Base-by-base conservation (phyloP, 371 early-diverging fungal species). In the Vairimorpha ceranae region DNA sequence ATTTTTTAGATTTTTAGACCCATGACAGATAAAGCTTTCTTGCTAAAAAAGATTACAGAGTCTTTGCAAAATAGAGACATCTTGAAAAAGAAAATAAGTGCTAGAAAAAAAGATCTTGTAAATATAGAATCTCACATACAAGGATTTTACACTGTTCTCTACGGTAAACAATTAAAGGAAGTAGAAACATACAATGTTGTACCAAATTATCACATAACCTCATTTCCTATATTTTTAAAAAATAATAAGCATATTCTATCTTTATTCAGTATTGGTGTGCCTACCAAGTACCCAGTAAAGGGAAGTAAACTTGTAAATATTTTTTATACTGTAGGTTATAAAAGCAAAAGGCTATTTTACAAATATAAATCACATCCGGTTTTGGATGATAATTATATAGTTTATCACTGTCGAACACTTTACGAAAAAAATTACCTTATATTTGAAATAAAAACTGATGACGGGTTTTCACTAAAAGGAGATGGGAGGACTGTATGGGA, bases 371-470 rank as follows among this genome's bases (percentile, higher is more conserved):
- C 2, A 17, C 38, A 61, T 61, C 61, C 61, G 19, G 27, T 8
- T 14, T 19, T 61, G 38, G 61, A 61, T 36, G 61, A 61, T 36
- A 21, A 61, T n/a, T 61, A 35, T 61, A 61, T 61, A 35, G 19
- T 61, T 1, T 61, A 61, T 19, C 15, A 32, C 35, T 61, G 61
- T 61, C 10, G 19, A 61, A 61, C 61, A 15, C 21, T 32, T 14
- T 35, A 35, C 10, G 61, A 35, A 17, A 36, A 61, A 19, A 61
- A 61, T 35, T 2, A 21, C 19, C 35, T 61, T 4, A 35, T 61
- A 6, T 61, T 61, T 61, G 61, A 61, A n/a, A 35, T 61, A 19
- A 61, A 61, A 25, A 61, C 61, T 35, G 61, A 61, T 35, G 61
- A 61, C 27, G 61, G 61, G 19, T 35, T 61, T 2, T 35, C 2